Evolutionary conservation across 345 rosid species (phyloP).

Genomic region (Moricandia moricandioides): DNA sequence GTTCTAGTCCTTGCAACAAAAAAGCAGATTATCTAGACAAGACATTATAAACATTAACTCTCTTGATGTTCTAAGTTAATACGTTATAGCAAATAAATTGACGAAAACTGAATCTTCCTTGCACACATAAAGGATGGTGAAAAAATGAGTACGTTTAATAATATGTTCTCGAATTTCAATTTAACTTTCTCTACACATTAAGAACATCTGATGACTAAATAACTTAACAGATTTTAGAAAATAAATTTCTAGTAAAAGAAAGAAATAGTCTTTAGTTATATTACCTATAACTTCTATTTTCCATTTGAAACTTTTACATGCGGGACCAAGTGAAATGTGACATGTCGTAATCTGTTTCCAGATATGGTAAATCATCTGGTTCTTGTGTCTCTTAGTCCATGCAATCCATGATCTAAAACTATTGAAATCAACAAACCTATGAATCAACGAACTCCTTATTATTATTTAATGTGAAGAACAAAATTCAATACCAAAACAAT

Average conservation of each 20-base stretch:
- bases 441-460: background rate
- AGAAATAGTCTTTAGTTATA: background rate
- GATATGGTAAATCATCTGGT: background rate
- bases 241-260: background rate
- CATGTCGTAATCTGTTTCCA: background rate
- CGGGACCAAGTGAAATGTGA: background rate
- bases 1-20: background rate
- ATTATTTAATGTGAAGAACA: no score
- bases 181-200: background rate
- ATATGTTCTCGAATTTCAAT: background rate
- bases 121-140: background rate
- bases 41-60: background rate
- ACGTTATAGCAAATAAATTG: background rate
- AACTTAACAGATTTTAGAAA: background rate
- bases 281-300: conserved; percentile 9
- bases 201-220: background rate
- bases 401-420: background rate
- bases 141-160: background rate
- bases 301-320: conserved; percentile 2
- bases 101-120: background rate
- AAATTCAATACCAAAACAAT: no score
- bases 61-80: background rate
- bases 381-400: background rate
- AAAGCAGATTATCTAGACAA: background rate
- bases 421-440: background rate